Conservation (phyloP, 805 yeast species). For the Yarrowia osloensis region DNA sequence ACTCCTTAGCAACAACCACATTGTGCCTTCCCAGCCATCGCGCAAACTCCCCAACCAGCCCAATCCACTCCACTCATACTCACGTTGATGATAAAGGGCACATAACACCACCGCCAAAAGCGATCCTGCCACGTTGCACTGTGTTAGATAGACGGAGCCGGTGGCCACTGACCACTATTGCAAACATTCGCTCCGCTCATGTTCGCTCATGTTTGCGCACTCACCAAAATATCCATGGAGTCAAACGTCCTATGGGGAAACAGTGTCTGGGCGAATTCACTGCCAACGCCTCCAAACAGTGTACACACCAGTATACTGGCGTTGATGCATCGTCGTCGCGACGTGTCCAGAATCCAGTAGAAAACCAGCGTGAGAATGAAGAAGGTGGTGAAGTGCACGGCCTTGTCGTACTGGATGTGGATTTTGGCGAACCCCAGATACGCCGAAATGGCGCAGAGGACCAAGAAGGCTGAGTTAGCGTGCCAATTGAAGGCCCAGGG, state of each 20-base stretch:
- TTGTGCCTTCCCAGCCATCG: no score
- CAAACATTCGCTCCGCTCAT: neutral
- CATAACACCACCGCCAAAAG: constrained; percentile 40
- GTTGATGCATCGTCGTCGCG: constrained; percentile 44
- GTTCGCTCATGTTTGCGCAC: neutral
- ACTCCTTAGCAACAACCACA: no score
- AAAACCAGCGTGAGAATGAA: constrained; percentile 44
- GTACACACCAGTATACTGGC: constrained; percentile 43
- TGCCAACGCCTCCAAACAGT: constrained; percentile 44
- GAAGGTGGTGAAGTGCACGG: constrained; percentile 44
- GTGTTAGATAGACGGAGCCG: no score
- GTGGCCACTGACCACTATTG: no score
- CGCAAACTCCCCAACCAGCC: no score
- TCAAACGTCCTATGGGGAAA: constrained; percentile 45
- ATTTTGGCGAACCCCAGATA: constrained; percentile 41
- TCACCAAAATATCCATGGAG: constrained; percentile 41
- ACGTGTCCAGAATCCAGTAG: constrained; percentile 48
- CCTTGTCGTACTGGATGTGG: constrained; percentile 43
- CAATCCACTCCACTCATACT: constrained; percentile 14
- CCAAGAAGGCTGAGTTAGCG: constrained; percentile 36
- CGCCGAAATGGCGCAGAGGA: constrained; percentile 35
- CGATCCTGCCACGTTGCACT: constrained; percentile 45
- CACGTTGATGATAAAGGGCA: constrained; percentile 44
- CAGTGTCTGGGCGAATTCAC: constrained; percentile 45
- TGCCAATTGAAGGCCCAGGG: neutral